These are phyloP conservation scores for Begonia masoniana DNA, from an alignment of 306 rosid genomes.

Conservation along the genomic window DNA sequence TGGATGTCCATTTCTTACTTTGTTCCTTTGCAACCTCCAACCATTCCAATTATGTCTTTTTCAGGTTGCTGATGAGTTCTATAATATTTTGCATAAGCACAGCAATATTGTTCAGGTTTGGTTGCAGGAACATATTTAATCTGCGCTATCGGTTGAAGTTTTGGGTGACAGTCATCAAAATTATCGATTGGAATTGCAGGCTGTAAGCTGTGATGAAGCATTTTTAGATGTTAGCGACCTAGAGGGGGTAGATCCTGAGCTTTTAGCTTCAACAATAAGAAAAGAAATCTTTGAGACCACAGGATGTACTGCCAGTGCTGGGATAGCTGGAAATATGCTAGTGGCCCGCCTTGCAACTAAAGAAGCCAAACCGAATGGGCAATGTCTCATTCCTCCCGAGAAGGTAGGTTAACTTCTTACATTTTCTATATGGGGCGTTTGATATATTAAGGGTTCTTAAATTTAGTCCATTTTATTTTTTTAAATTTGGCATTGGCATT, in stretches of 20 bases:
- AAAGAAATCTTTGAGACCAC: conserved; percentile 64
- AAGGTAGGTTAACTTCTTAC: conserved; percentile 20
- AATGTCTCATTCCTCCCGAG: conserved; percentile 58
- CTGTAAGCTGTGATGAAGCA: conserved; percentile 98
- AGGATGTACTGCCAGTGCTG: conserved; percentile 86
- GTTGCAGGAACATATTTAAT: not conserved
- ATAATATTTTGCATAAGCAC: conserved; percentile 59
- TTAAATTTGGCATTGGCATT: too few species aligned
- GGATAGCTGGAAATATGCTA: conserved; percentile 80
- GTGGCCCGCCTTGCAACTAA: conserved; percentile 92
- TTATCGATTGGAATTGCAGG: conserved; percentile 33
- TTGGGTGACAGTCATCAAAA: conserved; percentile 8
- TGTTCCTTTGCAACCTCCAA: not conserved
- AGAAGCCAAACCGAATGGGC: conserved; percentile 95
- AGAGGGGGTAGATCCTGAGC: conserved; percentile 48
- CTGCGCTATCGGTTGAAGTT: not conserved
- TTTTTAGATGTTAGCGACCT: conserved; percentile 56
- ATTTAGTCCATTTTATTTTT: too few species aligned
- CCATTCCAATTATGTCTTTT: conserved; percentile 13
- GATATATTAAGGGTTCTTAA: too few species aligned
- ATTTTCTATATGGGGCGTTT: too few species aligned
- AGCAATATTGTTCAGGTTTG: conserved; percentile 83
- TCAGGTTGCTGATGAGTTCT: conserved; percentile 92
- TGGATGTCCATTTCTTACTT: not conserved
- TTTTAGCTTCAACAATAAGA: conserved; percentile 59